A percentile compares a stretch with the other conserved stretches of the same genome.
phyloP scores from a whole-genome alignment of 2,329 filamentous ascomycete genomes.

The Clonostachys sp. region DNA sequence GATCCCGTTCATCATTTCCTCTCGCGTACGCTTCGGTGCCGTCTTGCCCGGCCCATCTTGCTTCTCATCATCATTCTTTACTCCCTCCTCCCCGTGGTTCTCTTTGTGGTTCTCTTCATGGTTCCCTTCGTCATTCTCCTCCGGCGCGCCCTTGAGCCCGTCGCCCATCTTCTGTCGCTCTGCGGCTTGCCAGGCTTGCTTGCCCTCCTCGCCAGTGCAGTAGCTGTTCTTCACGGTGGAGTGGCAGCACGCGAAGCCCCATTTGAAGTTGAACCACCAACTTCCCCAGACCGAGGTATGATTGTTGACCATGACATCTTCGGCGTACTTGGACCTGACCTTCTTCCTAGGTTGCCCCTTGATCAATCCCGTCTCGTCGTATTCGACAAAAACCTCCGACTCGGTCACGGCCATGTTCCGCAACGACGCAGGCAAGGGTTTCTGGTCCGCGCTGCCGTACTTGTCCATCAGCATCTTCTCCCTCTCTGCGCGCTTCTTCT shows the following conservation, averaged over 20 bases:
- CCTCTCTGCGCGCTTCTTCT: conserved; percentile 62
- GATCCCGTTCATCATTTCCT: conserved; percentile 74
- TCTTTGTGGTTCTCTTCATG: too few species aligned
- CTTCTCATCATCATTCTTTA: conserved; percentile 14
- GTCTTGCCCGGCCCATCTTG: conserved; percentile 36
- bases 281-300: conserved; percentile 92
- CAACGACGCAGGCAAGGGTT: conserved; percentile 53
- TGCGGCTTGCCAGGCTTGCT: conserved; percentile 72
- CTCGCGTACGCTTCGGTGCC: conserved; percentile 60
- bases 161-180: conserved; percentile 53
- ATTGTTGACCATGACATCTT: conserved; percentile 86
- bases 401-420: conserved; percentile 68
- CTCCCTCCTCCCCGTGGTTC: too few species aligned
- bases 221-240: conserved; percentile 95
- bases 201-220: conserved; percentile 90
- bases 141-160: conserved; percentile 23
- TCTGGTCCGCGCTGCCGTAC: conserved; percentile 67
- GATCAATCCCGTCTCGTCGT: conserved; percentile 83
- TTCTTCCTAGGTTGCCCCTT: conserved; percentile 78
- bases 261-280: conserved; percentile 94
- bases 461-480: conserved; percentile 72
- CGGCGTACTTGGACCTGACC: conserved; percentile 85
- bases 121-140: conserved; percentile 21
- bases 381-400: conserved; percentile 86
- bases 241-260: conserved; percentile 95